Evolutionary conservation across 371 early-diverging fungal genomes (phyloP).

Genomic region (Umbelopsis sp.): DNA sequence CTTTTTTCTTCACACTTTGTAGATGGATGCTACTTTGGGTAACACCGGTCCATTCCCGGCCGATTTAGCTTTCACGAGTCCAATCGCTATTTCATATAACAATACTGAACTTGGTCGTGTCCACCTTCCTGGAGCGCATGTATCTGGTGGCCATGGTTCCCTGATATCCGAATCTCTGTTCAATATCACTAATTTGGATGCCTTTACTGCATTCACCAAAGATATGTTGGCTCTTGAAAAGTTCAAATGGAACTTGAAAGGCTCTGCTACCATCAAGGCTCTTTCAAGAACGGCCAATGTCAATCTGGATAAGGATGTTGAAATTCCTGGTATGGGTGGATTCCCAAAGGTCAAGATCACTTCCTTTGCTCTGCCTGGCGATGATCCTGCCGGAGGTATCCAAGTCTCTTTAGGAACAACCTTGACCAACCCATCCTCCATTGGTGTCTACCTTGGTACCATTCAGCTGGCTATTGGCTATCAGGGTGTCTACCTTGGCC

Average conservation of each 20-base stretch:
- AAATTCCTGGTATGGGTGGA: slow-evolving; percentile 54
- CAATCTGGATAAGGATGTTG: slow-evolving; percentile 45
- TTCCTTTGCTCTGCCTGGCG: slow-evolving; percentile 61
- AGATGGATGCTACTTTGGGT: slow-evolving; percentile 48
- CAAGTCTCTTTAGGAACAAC: slow-evolving; percentile 56
- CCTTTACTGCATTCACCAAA: slow-evolving; percentile 55
- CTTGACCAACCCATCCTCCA: slow-evolving; percentile 60
- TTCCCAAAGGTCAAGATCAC: slow-evolving; percentile 59
- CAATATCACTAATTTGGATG: slow-evolving; percentile 44
- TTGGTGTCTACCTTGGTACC: slow-evolving; percentile 62
- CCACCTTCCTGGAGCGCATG: slow-evolving; percentile 48
- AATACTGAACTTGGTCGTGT: slow-evolving; percentile 54
- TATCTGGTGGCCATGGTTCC: slow-evolving; percentile 54
- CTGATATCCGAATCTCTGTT: slow-evolving; percentile 49
- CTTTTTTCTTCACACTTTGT: slow-evolving; percentile 36
- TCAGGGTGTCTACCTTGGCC: slow-evolving; percentile 56
- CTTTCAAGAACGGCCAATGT: slow-evolving; percentile 54
- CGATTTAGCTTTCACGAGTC: slow-evolving; percentile 47
- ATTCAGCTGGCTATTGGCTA: slow-evolving; percentile 57
- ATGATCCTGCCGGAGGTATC: slow-evolving; percentile 60
- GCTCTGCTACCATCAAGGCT: slow-evolving; percentile 59
- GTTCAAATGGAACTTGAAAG: slow-evolving; percentile 62
- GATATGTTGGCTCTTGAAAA: slow-evolving; percentile 55
- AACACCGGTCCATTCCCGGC: slow-evolving; percentile 67
- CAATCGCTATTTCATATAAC: slow-evolving; percentile 44